Conservation (phyloP, 1,139 yeast genomes). For the Geotrichum reessii region DNA sequence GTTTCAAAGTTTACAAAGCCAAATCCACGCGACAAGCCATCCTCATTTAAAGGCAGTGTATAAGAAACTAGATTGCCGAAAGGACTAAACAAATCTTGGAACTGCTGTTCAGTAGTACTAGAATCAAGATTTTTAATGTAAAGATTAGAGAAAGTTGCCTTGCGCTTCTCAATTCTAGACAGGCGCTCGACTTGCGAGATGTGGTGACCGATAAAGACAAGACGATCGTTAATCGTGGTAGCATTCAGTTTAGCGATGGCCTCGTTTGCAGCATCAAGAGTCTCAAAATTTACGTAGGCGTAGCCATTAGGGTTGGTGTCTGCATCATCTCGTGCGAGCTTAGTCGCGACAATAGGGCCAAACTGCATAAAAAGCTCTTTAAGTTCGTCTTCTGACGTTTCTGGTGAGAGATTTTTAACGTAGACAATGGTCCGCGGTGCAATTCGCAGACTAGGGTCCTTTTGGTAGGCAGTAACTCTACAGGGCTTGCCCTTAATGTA, state of each 20-base stretch:
- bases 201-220: conserved; percentile 84
- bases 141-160: conserved; percentile 80
- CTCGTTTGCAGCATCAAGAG: conserved; percentile 70
- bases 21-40: conserved; percentile 79
- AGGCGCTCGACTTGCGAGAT: conserved; percentile 80
- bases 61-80: conserved; percentile 58
- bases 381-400: conserved; percentile 73
- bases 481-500: conserved; percentile 81
- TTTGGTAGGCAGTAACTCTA: conserved; percentile 91
- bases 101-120: conserved; percentile 12
- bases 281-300: conserved; percentile 89
- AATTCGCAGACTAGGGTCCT: conserved; percentile 81
- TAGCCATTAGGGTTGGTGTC: conserved; percentile 49
- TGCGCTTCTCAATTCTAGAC: conserved; percentile 73
- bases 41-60: conserved; percentile 70
- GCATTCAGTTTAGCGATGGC: conserved; percentile 89
- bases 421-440: conserved; percentile 55
- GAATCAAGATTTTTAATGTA: conserved; percentile 74
- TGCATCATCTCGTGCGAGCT: conserved; percentile 76
- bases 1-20: conserved; percentile 80
- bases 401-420: conserved; percentile 79
- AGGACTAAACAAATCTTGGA: conserved; percentile 29
- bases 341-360: conserved; percentile 84
- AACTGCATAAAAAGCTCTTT: conserved; percentile 77
- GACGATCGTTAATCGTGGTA: conserved; percentile 78